A percentile compares a stretch with the other conserved stretches of the same genome.
These are phyloP conservation scores for Chamaecyparis obtusa DNA, from an alignment of 75 land plant species.

Conservation along the genomic window DNA sequence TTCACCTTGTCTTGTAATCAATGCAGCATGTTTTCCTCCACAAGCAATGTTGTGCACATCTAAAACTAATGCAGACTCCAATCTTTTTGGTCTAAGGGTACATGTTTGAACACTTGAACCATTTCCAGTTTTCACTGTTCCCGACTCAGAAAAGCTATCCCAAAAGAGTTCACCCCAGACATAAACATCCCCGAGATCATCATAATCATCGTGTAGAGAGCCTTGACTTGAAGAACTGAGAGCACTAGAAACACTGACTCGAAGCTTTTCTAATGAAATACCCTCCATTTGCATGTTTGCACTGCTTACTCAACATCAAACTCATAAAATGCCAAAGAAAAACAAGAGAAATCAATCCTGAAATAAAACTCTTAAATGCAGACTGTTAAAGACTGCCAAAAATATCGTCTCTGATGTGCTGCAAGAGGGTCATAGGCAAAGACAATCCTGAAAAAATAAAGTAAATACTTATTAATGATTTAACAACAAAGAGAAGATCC, in stretches of 20 bases:
- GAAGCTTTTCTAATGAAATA: slow-evolving; percentile 7
- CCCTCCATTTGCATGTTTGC: slow-evolving; percentile 17
- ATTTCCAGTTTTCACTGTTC: slow-evolving; percentile 15
- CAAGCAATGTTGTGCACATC: slow-evolving; percentile 29
- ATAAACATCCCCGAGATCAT: slow-evolving; percentile 24
- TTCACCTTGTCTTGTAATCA: slow-evolving; percentile 32
- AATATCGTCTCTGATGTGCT: not conserved
- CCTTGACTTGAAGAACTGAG: slow-evolving; percentile 38
- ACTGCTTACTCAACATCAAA: slow-evolving; percentile 16
- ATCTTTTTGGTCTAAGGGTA: slow-evolving; percentile 20
- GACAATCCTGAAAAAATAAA: not conserved
- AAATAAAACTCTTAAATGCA: not conserved
- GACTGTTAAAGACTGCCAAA: not conserved
- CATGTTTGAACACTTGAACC: slow-evolving; percentile 10
- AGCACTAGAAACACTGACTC: slow-evolving; percentile 33
- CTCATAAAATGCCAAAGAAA: not conserved
- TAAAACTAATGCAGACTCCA: slow-evolving; percentile 22
- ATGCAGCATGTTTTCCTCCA: slow-evolving; percentile 28
- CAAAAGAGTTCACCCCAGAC: slow-evolving; percentile 31
- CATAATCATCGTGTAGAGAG: slow-evolving; percentile 28
- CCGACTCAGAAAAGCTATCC: slow-evolving; percentile 17
- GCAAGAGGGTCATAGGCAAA: not conserved
- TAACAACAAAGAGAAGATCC: not conserved
- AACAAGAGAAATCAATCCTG: not conserved
- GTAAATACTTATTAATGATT: not conserved